phyloP scores from a whole-genome alignment of 2,329 filamentous ascomycete genomes.

The Aspergillus luchuensis region DNA sequence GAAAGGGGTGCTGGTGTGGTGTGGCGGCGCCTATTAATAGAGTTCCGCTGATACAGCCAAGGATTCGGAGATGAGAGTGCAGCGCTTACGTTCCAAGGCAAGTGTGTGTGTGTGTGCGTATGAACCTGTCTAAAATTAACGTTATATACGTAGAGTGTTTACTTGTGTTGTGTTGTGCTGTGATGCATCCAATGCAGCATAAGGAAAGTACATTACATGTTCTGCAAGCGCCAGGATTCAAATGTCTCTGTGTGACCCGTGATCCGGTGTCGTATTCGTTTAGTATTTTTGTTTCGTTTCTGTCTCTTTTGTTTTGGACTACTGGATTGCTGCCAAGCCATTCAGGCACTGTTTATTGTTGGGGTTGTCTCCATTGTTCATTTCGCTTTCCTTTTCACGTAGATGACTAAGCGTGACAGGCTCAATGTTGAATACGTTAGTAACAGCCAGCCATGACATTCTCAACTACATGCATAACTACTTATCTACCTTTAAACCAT shows the following conservation, averaged over 20 bases:
- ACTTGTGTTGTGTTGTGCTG: not conserved
- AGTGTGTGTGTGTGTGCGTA: not conserved
- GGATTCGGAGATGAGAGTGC: not conserved
- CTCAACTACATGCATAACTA: not conserved
- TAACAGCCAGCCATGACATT: not conserved
- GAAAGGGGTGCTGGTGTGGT: not conserved
- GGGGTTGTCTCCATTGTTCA: not conserved
- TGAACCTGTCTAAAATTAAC: not conserved
- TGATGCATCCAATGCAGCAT: not conserved
- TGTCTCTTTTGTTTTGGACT: not conserved
- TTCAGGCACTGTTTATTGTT: not conserved
- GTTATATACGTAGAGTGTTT: not conserved
- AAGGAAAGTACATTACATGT: not conserved
- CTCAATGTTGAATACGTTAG: not conserved
- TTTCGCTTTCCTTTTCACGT: not conserved
- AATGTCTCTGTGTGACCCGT: not conserved
- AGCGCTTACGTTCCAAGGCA: not conserved
- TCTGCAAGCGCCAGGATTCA: not conserved
- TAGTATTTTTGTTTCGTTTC: not conserved
- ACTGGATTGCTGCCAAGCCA: not conserved
- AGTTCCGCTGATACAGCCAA: not conserved
- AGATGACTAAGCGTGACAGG: not conserved
- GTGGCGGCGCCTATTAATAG: not conserved
- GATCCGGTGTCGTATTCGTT: not conserved
- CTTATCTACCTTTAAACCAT: not conserved